Evolutionary conservation across 1,139 yeast genomes (phyloP).

Genomic region (Scheffersomyces segobiensis): DNA sequence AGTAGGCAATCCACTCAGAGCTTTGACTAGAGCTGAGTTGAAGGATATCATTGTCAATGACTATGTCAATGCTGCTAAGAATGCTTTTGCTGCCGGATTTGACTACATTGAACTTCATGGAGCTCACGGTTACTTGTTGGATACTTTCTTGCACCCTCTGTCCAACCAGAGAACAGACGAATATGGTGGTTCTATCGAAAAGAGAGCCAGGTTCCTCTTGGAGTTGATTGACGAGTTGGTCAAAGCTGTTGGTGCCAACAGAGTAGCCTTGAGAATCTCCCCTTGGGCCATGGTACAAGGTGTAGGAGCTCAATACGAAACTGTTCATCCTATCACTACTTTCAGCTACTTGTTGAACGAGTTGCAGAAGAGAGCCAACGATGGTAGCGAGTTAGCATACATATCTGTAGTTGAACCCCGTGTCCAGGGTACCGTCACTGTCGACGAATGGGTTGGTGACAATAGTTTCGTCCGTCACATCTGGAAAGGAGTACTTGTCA

Average conservation of each 20-base stretch:
- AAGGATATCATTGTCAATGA: slow-evolving; percentile 8
- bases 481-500: slow-evolving; percentile 39
- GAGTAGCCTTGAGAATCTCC: slow-evolving; percentile 11
- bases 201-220: slow-evolving; percentile 13
- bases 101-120: slow-evolving; percentile 18
- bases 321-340: slow-evolving; percentile 35
- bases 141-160: slow-evolving; percentile 11
- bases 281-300: slow-evolving; percentile 12
- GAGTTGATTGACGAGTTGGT: slow-evolving; percentile 19
- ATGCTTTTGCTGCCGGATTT: slow-evolving; percentile 17
- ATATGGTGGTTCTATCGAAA: slow-evolving; percentile 20
- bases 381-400: slow-evolving; percentile 13
- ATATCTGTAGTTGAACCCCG: slow-evolving; percentile 24
- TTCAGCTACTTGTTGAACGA: slow-evolving; percentile 26
- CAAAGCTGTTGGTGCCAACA: slow-evolving; percentile 9
- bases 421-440: slow-evolving; percentile 5
- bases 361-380: slow-evolving; percentile 11
- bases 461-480: slow-evolving; percentile 23
- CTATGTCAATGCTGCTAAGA: slow-evolving; percentile 16
- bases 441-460: slow-evolving; percentile 8
- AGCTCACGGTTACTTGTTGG: slow-evolving; percentile 19
- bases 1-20: slow-evolving; percentile 10
- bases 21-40: slow-evolving; percentile 12
- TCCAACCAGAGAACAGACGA: slow-evolving; percentile 18
- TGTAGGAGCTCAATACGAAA: slow-evolving; percentile 30